phyloP scores from a whole-genome alignment of 345 rosid species.

The Iberis pinnata region DNA sequence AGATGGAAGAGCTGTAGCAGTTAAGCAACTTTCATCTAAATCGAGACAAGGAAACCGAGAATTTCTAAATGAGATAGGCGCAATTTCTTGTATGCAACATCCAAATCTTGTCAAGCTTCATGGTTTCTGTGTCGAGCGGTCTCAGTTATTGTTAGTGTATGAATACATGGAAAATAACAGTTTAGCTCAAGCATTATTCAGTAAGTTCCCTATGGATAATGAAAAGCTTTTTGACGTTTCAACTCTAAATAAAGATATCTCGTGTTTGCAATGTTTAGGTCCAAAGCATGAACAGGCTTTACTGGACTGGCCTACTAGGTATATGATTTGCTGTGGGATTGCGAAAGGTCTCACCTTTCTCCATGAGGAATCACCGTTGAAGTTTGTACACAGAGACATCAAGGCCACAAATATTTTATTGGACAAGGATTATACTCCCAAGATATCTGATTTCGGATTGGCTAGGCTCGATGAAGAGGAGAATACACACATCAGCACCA shows the following conservation, averaged over 20 bases:
- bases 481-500: conserved; percentile 51
- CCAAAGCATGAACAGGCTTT: conserved; percentile 30
- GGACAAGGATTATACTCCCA: conserved; percentile 43
- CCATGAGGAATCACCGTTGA: conserved; percentile 54
- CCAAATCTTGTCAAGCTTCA: conserved; percentile 63
- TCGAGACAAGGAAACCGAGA: conserved; percentile 71
- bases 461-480: conserved; percentile 54
- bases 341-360: conserved; percentile 55
- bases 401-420: conserved; percentile 52
- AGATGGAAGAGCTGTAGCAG: conserved; percentile 58
- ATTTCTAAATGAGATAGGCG: conserved; percentile 59
- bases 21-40: conserved; percentile 65
- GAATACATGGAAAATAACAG: conserved; percentile 70
- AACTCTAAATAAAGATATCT: conserved; percentile 1
- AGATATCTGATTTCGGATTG: conserved; percentile 60
- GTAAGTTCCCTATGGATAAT: conserved; percentile 31
- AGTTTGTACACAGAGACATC: conserved; percentile 60
- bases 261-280: conserved; percentile 25
- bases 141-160: conserved; percentile 51
- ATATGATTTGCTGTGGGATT: conserved; percentile 42
- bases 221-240: conserved; percentile 9
- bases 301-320: conserved; percentile 48
- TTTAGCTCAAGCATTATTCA: conserved; percentile 47
- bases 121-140: conserved; percentile 61
- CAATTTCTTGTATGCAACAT: conserved; percentile 63